Percentiles rank a stretch among this genome's conserved stretches.
phyloP scores from a whole-genome alignment of 352 stramenopile genomes.

The Phytophthora parvispora region DNA sequence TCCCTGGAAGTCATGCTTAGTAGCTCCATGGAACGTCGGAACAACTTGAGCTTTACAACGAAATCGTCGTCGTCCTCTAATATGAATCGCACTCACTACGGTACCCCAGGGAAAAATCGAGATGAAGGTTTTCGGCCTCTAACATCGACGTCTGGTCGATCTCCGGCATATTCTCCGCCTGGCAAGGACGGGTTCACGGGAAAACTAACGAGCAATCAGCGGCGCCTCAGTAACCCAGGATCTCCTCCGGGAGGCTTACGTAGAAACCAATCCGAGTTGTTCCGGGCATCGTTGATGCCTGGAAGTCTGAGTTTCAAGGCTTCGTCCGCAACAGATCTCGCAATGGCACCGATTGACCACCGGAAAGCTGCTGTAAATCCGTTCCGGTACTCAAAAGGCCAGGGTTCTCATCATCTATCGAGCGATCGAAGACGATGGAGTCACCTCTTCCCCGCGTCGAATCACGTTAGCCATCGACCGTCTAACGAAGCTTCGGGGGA shows the following conservation, averaged over 20 bases:
- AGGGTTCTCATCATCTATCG: slow-evolving; percentile 49
- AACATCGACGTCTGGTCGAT: slow-evolving; percentile 18
- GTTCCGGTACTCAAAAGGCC: slow-evolving; percentile 59
- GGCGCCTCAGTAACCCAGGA: slow-evolving; percentile 29
- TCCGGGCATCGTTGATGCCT: slow-evolving; percentile 24
- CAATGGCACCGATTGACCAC: slow-evolving; percentile 3
- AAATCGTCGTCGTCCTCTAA: slow-evolving; percentile 12
- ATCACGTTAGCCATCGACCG: slow-evolving; percentile 8
- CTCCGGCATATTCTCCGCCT: slow-evolving; percentile 16
- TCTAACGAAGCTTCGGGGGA: slow-evolving; percentile 9
- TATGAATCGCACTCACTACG: slow-evolving; percentile 19
- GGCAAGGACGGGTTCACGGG: slow-evolving; percentile 11
- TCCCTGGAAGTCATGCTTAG: slow-evolving; percentile 34
- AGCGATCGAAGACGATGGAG: slow-evolving; percentile 96
- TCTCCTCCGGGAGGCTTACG: slow-evolving; percentile 33
- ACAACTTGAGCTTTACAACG: slow-evolving; percentile 1
- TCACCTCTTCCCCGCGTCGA: slow-evolving; percentile 94
- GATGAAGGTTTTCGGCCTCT: slow-evolving; percentile 37
- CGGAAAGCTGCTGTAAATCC: slow-evolving; percentile 45
- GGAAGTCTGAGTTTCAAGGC: slow-evolving; percentile 31
- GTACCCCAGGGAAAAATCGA: slow-evolving; percentile 29
- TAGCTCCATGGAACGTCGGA: slow-evolving; percentile 25
- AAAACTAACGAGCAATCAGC: slow-evolving; percentile 20
- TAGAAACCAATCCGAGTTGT: slow-evolving; percentile 49
- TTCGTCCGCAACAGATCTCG: slow-evolving; percentile 21